Evolutionary conservation across 129 eudicot species (phyloP), one percentile per base, ranked within the genome.

Genomic region (Chrysanthemum lavandulifolium): DNA sequence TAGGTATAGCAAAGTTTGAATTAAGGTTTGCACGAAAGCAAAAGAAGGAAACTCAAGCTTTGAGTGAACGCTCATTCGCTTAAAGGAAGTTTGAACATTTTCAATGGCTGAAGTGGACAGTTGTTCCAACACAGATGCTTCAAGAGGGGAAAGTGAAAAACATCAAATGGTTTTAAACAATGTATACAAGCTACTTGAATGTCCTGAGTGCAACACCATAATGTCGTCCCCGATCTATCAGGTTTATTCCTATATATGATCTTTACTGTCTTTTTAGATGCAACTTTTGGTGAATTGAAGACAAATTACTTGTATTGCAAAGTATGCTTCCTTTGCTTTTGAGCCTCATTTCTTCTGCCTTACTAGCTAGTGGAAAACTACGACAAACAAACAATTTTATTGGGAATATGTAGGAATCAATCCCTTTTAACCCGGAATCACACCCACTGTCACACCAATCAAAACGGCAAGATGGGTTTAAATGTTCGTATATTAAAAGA

Each of bases 101-200:
- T 13, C 56, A 52, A 52, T 13, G 56, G 56, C 56, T 11, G n/a
- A 15, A 52, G n/a, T 13, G 56, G 4, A 52, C 13, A 15, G 56
- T 52, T 1, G 13, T 52, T 52, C 11, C 56, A 52, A 52, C n/a
- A 11, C 57, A 15, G 5, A 15, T 14, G 18, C 15, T 52, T 52
- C 57, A 52, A 14, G 57, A 52, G 23, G n/a, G n/a, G 7, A 5
- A 54, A n/a, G 60, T 54, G 60, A 54, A 6, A 54, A 13, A 11
- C 60, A 54, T 54, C 60, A 54, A 54, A 54, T 54, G 21, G 63
- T 58, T 58, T 15, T 59, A 59, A 10, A 59, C 57, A 68, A 52
- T 50, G 47, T 68, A 29, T 29, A 68, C 15, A 36, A 67, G 53
- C 72, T 67, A 21, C 72, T 67, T 2, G 60, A 67, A 23, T 67